Conservation (phyloP, 106 monocot species). For the Apostasia shenzhenica region DNA sequence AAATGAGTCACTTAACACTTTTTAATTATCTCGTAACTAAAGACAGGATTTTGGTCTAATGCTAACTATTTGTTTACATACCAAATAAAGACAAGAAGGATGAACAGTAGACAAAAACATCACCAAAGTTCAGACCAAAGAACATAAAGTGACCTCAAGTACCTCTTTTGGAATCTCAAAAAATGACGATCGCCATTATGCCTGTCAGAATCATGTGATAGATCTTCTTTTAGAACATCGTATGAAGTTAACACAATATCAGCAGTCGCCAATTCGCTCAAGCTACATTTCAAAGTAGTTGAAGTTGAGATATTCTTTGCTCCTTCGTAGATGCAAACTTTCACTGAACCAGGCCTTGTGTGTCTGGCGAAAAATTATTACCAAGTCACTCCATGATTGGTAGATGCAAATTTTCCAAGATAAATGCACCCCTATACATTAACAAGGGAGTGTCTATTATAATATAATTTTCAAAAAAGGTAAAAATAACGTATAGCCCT, state of each 20-base stretch:
- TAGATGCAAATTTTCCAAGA: neutral
- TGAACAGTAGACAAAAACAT: neutral
- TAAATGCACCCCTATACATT: conserved; percentile 4
- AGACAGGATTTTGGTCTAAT: neutral
- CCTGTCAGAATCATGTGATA: conserved; percentile 96
- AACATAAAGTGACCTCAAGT: conserved; percentile 1
- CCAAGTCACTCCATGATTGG: neutral
- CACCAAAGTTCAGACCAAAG: neutral
- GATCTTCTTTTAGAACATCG: conserved; percentile 89
- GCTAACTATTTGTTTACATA: neutral
- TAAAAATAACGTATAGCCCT: too few species aligned
- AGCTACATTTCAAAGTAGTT: conserved; percentile 26
- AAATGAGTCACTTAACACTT: too few species aligned
- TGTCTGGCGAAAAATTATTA: conserved; percentile 43
- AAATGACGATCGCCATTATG: conserved; percentile 81
- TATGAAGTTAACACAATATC: conserved; percentile 94
- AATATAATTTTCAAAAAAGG: neutral
- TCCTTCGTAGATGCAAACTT: conserved; percentile 87
- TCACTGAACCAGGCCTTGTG: conserved; percentile 74
- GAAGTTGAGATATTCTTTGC: conserved; percentile 44
- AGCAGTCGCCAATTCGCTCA: conserved; percentile 46
- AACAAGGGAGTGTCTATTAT: conserved; percentile 1
- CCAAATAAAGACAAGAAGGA: neutral
- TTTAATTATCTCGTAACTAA: neutral
- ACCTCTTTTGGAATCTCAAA: conserved; percentile 93